Conservation (phyloP, 768 basidiomycete genomes). For the Butyriboletus loyo region DNA sequence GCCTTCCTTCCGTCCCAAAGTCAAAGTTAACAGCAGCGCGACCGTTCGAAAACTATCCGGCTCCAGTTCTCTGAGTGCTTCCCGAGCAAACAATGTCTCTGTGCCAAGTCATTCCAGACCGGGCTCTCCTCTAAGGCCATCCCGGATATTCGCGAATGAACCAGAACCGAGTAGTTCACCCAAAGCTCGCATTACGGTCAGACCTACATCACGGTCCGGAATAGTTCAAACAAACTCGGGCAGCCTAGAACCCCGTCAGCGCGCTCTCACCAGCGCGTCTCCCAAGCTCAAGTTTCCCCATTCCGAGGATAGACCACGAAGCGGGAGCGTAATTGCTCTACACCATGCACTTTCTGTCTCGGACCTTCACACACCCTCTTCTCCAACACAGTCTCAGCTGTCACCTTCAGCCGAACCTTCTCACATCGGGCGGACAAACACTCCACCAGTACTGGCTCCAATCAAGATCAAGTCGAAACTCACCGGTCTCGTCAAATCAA, state of each 20-base stretch:
- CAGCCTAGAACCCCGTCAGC: conserved; percentile 30
- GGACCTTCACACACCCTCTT: conserved; percentile 14
- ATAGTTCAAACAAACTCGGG: conserved; percentile 4
- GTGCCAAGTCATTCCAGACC: conserved; percentile 42
- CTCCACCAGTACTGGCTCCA: conserved; percentile 20
- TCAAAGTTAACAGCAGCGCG: conserved; percentile 60
- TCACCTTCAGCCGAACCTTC: conserved; percentile 16
- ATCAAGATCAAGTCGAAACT: conserved; percentile 62
- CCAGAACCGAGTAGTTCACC: conserved; percentile 24
- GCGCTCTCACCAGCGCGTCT: conserved; percentile 25
- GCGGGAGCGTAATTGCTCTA: conserved; percentile 25
- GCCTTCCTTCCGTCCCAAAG: conserved; percentile 44
- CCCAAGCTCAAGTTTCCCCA: conserved; percentile 27
- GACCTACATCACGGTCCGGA: conserved; percentile 29
- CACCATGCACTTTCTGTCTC: conserved; percentile 28
- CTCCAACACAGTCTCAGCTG: conserved; percentile 13
- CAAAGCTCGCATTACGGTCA: conserved; percentile 27
- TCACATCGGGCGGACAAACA: conserved; percentile 10
- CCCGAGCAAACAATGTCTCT: conserved; percentile 29
- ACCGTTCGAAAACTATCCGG: conserved; percentile 32
- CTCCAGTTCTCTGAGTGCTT: conserved; percentile 16
- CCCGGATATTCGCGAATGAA: conserved; percentile 34
- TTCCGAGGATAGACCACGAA: conserved; percentile 33
- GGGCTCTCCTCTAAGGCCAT: conserved; percentile 37
- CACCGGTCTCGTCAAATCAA: conserved; percentile 42